Evolutionary conservation across 805 yeast species (phyloP).

Genomic region (Candida chauliodis): DNA sequence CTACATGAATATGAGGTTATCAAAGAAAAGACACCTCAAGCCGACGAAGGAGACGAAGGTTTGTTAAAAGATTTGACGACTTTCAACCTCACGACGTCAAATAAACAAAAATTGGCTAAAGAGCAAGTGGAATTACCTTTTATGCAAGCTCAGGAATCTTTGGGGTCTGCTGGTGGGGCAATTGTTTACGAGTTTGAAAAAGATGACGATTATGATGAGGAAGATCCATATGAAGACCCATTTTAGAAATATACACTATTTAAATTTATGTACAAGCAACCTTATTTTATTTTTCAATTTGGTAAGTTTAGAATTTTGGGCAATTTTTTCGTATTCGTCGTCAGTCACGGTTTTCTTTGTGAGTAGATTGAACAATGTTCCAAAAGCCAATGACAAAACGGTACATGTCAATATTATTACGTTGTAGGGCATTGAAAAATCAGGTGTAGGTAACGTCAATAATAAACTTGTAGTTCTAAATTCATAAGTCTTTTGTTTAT

Average conservation of each 20-base stretch:
- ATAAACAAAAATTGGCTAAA: conserved; percentile 70
- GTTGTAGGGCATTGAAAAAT: conserved; percentile 97
- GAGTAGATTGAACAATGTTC: conserved; percentile 75
- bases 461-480: conserved; percentile 83
- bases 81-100: conserved; percentile 74
- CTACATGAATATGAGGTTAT: conserved; percentile 40
- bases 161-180: conserved; percentile 73
- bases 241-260: conserved; percentile 54
- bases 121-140: conserved; percentile 90
- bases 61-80: conserved; percentile 76
- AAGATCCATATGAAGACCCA: conserved; percentile 97
- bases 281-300: conserved; percentile 11
- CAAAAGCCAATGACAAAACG: conserved; percentile 87
- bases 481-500: conserved; percentile 35
- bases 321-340: conserved; percentile 45
- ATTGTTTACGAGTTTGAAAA: conserved; percentile 93
- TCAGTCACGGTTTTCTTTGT: conserved; percentile 73
- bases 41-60: conserved; percentile 47
- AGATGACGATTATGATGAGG: conserved; percentile 97
- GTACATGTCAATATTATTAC: conserved; percentile 93
- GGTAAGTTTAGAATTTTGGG: conserved; percentile 15
- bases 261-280: conserved; percentile 1
- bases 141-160: conserved; percentile 76
- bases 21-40: conserved; percentile 17
- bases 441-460: conserved; percentile 90